Conservation (phyloP, 1,139 yeast species). For the Scheffersomyces illinoinensis region DNA sequence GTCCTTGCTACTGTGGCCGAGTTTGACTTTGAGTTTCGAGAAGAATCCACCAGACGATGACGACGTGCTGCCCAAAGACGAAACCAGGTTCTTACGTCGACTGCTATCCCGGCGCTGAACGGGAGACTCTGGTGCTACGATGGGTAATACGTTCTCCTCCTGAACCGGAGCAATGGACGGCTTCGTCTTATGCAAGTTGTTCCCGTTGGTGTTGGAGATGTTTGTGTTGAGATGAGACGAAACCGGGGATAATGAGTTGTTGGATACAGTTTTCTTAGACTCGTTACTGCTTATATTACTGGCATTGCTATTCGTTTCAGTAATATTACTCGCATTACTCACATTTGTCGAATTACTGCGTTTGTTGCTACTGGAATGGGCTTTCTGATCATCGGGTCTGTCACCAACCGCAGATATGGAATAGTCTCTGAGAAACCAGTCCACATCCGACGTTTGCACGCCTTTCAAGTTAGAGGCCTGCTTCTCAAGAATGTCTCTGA, state of each 20-base stretch:
- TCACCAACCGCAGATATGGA: constrained; percentile 8
- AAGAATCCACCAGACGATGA: constrained; percentile 32
- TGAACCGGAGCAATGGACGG: constrained; percentile 38
- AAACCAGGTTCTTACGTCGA: background rate
- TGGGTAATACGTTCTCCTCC: constrained; percentile 24
- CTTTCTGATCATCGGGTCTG: background rate
- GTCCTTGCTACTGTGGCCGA: constrained; percentile 19
- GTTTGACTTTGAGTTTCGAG: constrained; percentile 38
- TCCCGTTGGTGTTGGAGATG: constrained; percentile 38
- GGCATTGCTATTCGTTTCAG: background rate
- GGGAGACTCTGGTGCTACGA: background rate
- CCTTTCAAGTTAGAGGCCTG: constrained; percentile 22
- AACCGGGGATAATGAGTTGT: constrained; percentile 14
- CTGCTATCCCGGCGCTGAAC: background rate
- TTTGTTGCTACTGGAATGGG: background rate
- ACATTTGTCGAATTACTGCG: background rate
- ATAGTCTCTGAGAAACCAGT: constrained; percentile 51
- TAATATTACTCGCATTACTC: background rate
- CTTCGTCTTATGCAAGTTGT: constrained; percentile 30
- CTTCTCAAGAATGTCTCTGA: constrained; percentile 14
- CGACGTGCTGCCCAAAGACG: constrained; percentile 6
- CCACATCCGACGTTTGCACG: constrained; percentile 37
- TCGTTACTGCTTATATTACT: background rate
- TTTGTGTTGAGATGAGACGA: constrained; percentile 28
- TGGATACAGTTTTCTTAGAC: background rate